These are phyloP conservation scores for Populus ilicifolia DNA, from an alignment of 345 rosid species.

Conservation along the genomic window DNA sequence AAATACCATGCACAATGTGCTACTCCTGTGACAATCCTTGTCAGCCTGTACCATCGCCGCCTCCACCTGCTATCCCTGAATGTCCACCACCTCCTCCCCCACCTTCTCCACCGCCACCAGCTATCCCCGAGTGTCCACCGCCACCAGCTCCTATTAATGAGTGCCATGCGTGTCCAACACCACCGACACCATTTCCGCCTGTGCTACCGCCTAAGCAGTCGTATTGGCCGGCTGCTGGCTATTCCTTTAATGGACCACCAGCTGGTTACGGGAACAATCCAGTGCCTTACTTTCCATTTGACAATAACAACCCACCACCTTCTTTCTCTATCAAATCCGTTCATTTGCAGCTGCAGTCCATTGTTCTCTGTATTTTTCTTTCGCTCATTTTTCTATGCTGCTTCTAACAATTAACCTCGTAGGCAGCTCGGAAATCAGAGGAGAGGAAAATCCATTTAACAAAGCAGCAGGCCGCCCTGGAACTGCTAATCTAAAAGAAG, in stretches of 20 bases:
- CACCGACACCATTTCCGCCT: conserved; percentile 1
- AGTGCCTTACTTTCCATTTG: background rate
- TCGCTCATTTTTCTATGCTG: background rate
- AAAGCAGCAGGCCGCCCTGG: background rate
- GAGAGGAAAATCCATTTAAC: background rate
- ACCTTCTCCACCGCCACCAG: background rate
- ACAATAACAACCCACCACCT: background rate
- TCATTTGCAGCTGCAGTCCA: background rate
- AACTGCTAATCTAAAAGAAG: too few relatives aligned
- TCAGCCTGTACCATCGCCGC: background rate
- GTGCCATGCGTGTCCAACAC: background rate
- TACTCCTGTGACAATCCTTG: conserved; percentile 14
- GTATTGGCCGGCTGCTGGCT: background rate
- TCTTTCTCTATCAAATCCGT: background rate
- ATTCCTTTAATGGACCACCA: conserved; percentile 9
- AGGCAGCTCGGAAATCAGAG: background rate
- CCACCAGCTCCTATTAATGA: conserved; percentile 6
- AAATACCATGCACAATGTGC: conserved; percentile 13
- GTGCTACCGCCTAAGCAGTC: background rate
- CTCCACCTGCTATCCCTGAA: background rate
- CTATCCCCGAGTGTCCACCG: conserved; percentile 1
- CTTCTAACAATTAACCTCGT: background rate
- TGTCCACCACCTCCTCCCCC: conserved; percentile 5
- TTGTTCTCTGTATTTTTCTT: background rate
- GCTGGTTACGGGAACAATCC: conserved; percentile 3